phyloP scores from a whole-genome alignment of 176 grass and related monocot species.

The Phragmites australis region DNA sequence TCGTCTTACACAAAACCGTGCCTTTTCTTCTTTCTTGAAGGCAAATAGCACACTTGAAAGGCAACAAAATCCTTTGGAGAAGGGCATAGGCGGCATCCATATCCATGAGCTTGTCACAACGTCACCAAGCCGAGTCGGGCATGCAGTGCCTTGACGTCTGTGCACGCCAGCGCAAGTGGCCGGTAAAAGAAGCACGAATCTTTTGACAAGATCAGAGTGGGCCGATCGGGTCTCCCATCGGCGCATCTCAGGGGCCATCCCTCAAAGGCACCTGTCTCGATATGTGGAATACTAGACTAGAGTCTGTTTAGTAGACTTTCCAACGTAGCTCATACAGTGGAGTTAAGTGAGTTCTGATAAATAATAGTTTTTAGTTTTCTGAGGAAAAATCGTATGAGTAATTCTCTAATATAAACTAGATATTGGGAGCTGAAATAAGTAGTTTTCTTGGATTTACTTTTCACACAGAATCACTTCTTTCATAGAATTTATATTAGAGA shows the following conservation, averaged over 20 bases:
- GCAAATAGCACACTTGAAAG: not conserved
- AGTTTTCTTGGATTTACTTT: no score
- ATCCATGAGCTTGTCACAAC: not conserved
- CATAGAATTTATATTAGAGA: no score
- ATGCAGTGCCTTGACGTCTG: conserved; percentile 39
- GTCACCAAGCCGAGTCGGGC: conserved; percentile 24
- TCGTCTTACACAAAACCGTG: not conserved
- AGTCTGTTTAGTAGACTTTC: no score
- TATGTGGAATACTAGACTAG: no score
- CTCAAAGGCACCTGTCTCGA: not conserved
- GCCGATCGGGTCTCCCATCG: conserved; percentile 31
- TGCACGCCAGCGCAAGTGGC: conserved; percentile 39
- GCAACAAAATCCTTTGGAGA: not conserved
- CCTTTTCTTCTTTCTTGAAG: not conserved
- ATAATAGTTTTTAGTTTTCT: no score
- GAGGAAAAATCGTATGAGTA: no score
- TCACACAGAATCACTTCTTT: no score
- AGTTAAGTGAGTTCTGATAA: no score
- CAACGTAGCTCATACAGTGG: no score
- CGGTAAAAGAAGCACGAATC: conserved; percentile 35
- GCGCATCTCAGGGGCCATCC: not conserved
- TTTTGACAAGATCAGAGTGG: conserved; percentile 34
- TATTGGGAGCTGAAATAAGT: no score
- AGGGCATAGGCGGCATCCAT: not conserved
- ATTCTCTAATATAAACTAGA: no score